Conservation (phyloP, 495 filamentous ascomycete species). For the Amniculicola lignicola region DNA sequence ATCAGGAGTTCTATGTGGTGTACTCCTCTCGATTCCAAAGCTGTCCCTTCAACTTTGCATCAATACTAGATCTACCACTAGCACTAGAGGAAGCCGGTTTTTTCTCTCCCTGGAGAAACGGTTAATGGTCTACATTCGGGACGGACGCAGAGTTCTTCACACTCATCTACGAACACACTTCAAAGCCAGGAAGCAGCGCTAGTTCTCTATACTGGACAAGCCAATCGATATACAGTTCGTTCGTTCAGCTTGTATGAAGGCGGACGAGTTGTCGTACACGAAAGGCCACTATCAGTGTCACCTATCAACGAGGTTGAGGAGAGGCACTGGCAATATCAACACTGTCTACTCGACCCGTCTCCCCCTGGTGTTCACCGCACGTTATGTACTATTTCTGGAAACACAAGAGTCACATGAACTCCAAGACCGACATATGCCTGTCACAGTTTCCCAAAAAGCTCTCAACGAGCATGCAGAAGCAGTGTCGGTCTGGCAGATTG, state of each 20-base stretch:
- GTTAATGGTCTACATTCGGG: neutral
- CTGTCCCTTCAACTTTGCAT: neutral
- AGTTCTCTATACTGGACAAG: neutral
- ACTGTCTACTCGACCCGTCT: conserved; percentile 4
- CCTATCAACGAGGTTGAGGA: neutral
- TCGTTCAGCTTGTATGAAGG: conserved; percentile 6
- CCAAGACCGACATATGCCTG: neutral
- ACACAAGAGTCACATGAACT: conserved; percentile 1
- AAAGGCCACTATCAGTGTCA: neutral
- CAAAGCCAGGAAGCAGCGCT: neutral
- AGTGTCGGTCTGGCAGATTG: neutral
- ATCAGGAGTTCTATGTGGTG: too few species aligned
- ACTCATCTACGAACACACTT: neutral
- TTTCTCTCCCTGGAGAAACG: neutral
- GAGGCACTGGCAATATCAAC: neutral
- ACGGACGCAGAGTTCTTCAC: neutral
- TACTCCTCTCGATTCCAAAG: too few species aligned
- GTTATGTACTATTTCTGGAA: conserved; percentile 12
- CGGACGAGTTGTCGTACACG: neutral
- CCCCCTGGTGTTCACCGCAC: conserved; percentile 7
- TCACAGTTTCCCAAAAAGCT: conserved; percentile 4
- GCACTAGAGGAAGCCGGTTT: neutral
- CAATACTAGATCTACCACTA: neutral
- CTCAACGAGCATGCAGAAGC: neutral
- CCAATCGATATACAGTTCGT: conserved; percentile 2